Conservation (phyloP, 768 basidiomycete species). For the Candolleomyces efflorescens region DNA sequence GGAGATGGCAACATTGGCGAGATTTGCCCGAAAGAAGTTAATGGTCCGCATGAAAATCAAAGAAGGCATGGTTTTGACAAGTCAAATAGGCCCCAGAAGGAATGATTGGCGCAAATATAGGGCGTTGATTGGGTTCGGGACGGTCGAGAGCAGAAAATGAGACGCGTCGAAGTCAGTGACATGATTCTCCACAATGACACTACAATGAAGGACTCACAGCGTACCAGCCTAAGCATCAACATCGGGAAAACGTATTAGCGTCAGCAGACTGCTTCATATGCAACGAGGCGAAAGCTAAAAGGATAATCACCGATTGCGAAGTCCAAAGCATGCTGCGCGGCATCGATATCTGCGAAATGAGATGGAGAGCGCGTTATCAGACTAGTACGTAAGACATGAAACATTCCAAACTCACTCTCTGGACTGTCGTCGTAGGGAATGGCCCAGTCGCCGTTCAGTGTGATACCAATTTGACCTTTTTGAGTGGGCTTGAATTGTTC, state of each 20-base stretch:
- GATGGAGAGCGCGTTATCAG: background rate
- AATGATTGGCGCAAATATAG: background rate
- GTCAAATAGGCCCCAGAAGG: background rate
- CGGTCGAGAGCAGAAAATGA: background rate
- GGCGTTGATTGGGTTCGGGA: background rate
- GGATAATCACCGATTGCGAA: slow-evolving; percentile 54
- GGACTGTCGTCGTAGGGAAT: slow-evolving; percentile 67
- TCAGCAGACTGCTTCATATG: slow-evolving; percentile 14
- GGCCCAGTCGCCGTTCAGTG: slow-evolving; percentile 72
- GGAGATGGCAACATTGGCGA: background rate
- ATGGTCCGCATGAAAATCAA: background rate
- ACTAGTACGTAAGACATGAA: slow-evolving; percentile 1
- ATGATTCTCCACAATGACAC: background rate
- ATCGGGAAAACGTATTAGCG: slow-evolving; percentile 21
- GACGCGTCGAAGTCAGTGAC: slow-evolving; percentile 10
- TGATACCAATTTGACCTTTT: slow-evolving; percentile 72
- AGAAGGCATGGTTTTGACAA: background rate
- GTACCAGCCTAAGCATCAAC: slow-evolving; percentile 46
- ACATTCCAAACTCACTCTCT: slow-evolving; percentile 47
- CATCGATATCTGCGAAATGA: slow-evolving; percentile 48
- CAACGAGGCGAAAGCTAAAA: slow-evolving; percentile 19
- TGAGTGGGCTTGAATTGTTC: slow-evolving; percentile 60
- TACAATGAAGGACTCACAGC: slow-evolving; percentile 36
- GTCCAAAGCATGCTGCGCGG: slow-evolving; percentile 70
- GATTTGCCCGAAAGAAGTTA: slow-evolving; percentile 3